These are phyloP conservation scores for Saccharomycopsis sp. DNA, from an alignment of 805 yeast genomes.

Conservation along the genomic window DNA sequence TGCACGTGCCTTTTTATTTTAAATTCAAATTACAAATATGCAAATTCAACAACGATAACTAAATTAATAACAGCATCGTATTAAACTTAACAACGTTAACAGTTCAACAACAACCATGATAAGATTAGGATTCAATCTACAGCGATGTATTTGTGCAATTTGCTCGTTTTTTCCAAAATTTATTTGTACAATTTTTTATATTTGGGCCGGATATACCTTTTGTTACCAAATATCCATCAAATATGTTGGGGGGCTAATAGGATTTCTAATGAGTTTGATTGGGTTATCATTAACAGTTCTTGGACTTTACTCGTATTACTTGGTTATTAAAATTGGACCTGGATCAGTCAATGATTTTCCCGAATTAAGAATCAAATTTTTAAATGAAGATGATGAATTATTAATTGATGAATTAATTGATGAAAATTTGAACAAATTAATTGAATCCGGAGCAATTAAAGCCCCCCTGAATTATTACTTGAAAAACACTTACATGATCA, in stretches of 20 bases:
- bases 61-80: no score
- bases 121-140: not conserved
- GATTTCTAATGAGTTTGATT: constrained; percentile 19
- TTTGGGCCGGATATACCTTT: constrained; percentile 38
- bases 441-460: constrained; percentile 8
- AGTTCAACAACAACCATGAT: no score
- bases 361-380: constrained; percentile 21
- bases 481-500: constrained; percentile 28
- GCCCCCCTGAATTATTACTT: constrained; percentile 23
- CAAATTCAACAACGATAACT: no score
- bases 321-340: constrained; percentile 36
- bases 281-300: constrained; percentile 25
- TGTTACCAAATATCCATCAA: constrained; percentile 23
- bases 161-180: constrained; percentile 37
- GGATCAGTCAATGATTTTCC: constrained; percentile 46
- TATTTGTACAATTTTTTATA: constrained; percentile 29
- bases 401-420: constrained; percentile 9
- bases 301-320: constrained; percentile 34
- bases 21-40: no score
- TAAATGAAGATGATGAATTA: not conserved
- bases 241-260: constrained; percentile 17
- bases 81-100: no score
- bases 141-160: constrained; percentile 24
- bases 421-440: constrained; percentile 3
- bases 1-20: no score